Conservation (phyloP, 371 early-diverging fungal species). For the Umbelopsis sp. region DNA sequence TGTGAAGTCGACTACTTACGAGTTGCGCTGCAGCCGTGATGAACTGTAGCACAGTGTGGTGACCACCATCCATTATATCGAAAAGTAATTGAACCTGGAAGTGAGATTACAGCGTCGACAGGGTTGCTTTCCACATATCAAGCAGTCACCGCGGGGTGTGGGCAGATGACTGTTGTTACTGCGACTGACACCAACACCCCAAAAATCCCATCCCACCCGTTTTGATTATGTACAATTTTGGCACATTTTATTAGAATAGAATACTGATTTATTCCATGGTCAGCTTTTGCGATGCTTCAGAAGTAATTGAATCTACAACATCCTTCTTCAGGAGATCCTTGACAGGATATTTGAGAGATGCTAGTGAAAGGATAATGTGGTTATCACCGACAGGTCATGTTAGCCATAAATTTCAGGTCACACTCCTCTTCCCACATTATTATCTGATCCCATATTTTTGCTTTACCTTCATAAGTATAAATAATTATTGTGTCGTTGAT, state of each 20-base stretch:
- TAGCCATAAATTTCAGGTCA: not conserved
- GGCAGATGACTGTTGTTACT: conserved; percentile 12
- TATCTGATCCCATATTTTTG: not conserved
- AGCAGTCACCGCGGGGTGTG: conserved; percentile 13
- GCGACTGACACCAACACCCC: not conserved
- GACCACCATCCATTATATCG: conserved; percentile 36
- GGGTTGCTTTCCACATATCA: not conserved
- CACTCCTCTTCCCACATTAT: not conserved
- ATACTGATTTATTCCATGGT: conserved; percentile 8
- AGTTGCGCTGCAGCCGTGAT: conserved; percentile 56
- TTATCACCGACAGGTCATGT: conserved; percentile 15
- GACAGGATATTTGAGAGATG: conserved; percentile 66
- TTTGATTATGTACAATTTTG: not conserved
- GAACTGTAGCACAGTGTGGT: conserved; percentile 52
- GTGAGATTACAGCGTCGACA: not conserved
- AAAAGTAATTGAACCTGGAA: conserved; percentile 4
- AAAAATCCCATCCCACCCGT: not conserved
- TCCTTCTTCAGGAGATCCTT: conserved; percentile 67
- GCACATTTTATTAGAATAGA: conserved; percentile 1
- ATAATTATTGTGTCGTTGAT: conserved; percentile 88
- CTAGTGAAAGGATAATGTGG: conserved; percentile 29
- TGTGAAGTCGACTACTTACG: conserved; percentile 27
- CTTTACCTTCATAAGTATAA: conserved; percentile 79
- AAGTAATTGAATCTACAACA: conserved; percentile 59
- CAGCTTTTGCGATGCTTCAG: conserved; percentile 32